Conservation (phyloP, 2,329 filamentous ascomycete genomes). For the Sclerotinia subarctica region DNA sequence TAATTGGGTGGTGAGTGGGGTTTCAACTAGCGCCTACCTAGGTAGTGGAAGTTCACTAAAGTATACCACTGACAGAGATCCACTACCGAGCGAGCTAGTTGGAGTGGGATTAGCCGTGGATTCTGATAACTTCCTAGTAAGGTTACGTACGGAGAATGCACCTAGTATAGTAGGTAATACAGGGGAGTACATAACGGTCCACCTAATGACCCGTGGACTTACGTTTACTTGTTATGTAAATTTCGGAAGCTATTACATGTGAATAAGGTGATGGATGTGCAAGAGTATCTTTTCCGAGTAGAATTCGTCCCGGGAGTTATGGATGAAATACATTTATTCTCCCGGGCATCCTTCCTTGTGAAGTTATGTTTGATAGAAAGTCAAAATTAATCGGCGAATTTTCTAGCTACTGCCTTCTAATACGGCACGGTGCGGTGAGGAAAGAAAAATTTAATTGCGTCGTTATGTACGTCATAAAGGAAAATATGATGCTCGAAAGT, state of each 20-base stretch:
- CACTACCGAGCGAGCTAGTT: neutral
- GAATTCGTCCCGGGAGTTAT: too few relatives aligned
- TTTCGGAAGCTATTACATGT: neutral
- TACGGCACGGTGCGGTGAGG: neutral
- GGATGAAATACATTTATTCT: neutral
- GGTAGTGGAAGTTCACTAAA: neutral
- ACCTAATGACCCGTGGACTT: neutral
- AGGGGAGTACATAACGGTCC: neutral
- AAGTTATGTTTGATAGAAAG: neutral
- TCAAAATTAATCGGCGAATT: neutral
- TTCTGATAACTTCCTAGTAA: neutral
- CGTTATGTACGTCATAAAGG: neutral
- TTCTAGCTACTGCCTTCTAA: neutral
- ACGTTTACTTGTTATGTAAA: neutral
- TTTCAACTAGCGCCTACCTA: neutral
- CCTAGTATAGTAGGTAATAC: slow-evolving; percentile 5
- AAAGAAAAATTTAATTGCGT: neutral
- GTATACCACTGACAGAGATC: neutral
- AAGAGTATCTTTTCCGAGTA: neutral
- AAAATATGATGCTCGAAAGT: neutral
- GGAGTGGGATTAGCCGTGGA: neutral
- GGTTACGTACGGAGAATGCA: neutral
- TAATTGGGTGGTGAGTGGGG: neutral
- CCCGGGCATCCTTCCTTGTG: neutral
- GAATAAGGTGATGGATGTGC: slow-evolving; percentile 7